Evolutionary conservation across 2,329 filamentous ascomycete genomes (phyloP), one percentile per base, ranked within the genome.

Genomic region (Graphilbum ipis-grandicollis): DNA sequence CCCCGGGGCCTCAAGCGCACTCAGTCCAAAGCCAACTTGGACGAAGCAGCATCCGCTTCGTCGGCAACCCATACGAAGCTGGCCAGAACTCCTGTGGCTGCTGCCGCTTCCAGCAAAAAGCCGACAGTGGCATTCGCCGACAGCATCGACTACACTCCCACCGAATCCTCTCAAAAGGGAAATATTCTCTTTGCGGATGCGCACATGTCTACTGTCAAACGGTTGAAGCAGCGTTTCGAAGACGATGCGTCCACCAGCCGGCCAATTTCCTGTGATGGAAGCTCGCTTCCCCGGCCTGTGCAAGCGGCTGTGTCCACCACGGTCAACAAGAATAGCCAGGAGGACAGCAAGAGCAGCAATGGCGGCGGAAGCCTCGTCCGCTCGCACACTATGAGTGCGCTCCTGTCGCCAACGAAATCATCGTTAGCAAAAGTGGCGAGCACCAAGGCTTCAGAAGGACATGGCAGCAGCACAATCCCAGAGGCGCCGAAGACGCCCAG

Each of bases 371-470:
- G 64, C 18, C 46, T 17, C 19, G 13, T 56, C 34, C 62, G 61
- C 19, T 56, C 64, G 1, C 59, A 65, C 38, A 63, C 68, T 42
- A 56, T 63, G 41, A 61, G 63, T 42, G 74, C 63, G 41, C 60
- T 88, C 22, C 70, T 76, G 54, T 92, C 82, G 6, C 84, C 85
- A 0, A 90, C 81, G 9, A 84, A 83, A 52, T 63, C 82, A 8
- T 83, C 80, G 1, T 54, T 81, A 36, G 71, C 75, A 25, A 74
- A 77, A 31, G 58, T 66, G 33, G 57, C 65, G 38, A 73, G 63
- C 45, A 57, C 59, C 37, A 74, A 70, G 48, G 60, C 64, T 8
- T 57, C 68, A 1, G 33, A 37, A 1, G 32, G 68, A 65, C n/a
- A 17, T 15, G 37, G 59, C 59, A 18, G 64, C 60, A 15, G 64